Base-by-base conservation (phyloP, 139 green algal species). In the Pleodorina starrii region DNA sequence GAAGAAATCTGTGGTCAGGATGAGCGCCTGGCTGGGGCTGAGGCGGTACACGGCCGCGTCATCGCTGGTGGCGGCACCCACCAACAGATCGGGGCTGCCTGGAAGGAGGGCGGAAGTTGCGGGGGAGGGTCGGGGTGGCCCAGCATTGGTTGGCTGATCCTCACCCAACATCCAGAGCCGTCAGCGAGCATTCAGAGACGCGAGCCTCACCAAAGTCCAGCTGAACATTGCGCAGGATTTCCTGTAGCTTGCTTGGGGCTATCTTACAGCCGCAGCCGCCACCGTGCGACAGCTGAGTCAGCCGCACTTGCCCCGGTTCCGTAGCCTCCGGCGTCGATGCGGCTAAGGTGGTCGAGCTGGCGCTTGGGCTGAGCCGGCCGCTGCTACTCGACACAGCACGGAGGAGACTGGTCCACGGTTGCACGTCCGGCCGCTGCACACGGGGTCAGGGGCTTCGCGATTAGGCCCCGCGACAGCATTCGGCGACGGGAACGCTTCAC, bases 1-100 rank as follows among this genome's bases (percentile, higher is more conserved):
- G 77, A 92, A 90, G 90, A 92, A 92, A 57, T 92, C 84, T 9
- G 90, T 92, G 32, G 90, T 92, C 36, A 92, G 69, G 75, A 92
- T 88, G 14, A 92, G 71, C 9, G 90, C 84, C 66, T 90, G 89
- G 5, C 44, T 32, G 16, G n/a, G n/a, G 44, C 6, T 81, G 32
- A 88, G 5, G 32, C 46, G 66, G 50, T 84, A 84, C 23, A 92
- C 90, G 16, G 90, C 90, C 16, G 90, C 90, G 57, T 92, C 90
- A 73, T 92, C 90, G n/a, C 57, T 69, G 4, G 90, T 92, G 84
- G 54, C 71, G 77, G 90, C 90, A 17, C 90, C 90, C 43, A 92
- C 90, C 54, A 92, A 77, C 40, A 92, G 84, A 9, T 92, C 76
- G 3, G 84, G 84, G 46, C 10, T 66, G 63, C 87, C 89, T 90